Conservation (phyloP, 129 eudicot genomes). For the Ambrosia artemisiifolia region DNA sequence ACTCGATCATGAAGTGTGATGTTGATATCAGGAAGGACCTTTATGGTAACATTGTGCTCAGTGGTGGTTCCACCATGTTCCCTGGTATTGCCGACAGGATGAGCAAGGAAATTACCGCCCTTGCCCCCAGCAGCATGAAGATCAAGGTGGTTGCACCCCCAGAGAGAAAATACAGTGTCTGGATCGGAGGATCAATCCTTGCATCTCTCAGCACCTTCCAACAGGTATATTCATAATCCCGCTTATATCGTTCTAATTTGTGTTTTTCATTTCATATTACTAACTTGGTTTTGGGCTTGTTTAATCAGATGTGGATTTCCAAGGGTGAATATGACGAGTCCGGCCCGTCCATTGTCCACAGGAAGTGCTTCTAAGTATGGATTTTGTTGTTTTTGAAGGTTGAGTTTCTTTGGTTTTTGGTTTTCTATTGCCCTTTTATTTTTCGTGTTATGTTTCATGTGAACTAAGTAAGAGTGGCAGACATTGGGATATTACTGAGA, state of each 20-base stretch:
- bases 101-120: slow-evolving; percentile 84
- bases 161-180: slow-evolving; percentile 76
- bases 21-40: slow-evolving; percentile 81
- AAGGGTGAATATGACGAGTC: slow-evolving; percentile 82
- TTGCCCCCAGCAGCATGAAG: slow-evolving; percentile 88
- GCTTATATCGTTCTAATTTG: not conserved
- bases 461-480: slow-evolving; percentile 39
- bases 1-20: slow-evolving; percentile 81
- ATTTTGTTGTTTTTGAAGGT: slow-evolving; percentile 38
- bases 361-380: slow-evolving; percentile 72
- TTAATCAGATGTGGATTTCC: slow-evolving; percentile 72
- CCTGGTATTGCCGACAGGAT: slow-evolving; percentile 81
- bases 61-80: slow-evolving; percentile 85
- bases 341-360: slow-evolving; percentile 79
- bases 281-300: not conserved
- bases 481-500: slow-evolving; percentile 24
- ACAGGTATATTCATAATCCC: slow-evolving; percentile 38
- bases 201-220: slow-evolving; percentile 88
- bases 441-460: slow-evolving; percentile 47
- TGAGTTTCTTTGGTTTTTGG: slow-evolving; percentile 51
- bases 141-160: slow-evolving; percentile 84
- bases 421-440: slow-evolving; percentile 31
- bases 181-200: slow-evolving; percentile 80
- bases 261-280: not conserved
- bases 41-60: slow-evolving; percentile 69